Evolutionary conservation across 192 early-diverging fungal genomes (phyloP).

Genomic region (Coemansia sp.): DNA sequence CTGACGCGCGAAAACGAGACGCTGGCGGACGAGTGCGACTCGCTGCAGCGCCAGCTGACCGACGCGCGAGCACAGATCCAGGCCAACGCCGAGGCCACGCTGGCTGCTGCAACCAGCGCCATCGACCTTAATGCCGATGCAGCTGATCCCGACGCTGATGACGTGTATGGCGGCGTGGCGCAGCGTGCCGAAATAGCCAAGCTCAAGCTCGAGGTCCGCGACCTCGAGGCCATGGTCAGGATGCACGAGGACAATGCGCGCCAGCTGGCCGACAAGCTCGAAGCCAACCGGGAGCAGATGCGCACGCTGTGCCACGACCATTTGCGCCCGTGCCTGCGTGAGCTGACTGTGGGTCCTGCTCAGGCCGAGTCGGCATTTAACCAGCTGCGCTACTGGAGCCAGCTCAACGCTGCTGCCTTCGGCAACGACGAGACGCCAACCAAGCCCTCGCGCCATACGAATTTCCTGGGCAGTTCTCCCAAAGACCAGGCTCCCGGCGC

Average conservation of each 20-base stretch:
- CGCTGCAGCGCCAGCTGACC: slow-evolving; percentile 28
- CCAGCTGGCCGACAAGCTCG: slow-evolving; percentile 14
- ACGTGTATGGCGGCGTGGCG: slow-evolving; percentile 6
- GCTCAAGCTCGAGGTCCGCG: slow-evolving; percentile 25
- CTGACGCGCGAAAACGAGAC: slow-evolving; percentile 29
- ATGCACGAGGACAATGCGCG: slow-evolving; percentile 11
- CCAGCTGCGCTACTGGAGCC: slow-evolving; percentile 39
- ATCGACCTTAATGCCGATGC: background rate
- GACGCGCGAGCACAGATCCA: slow-evolving; percentile 15
- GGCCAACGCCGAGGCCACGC: slow-evolving; percentile 14
- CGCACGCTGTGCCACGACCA: slow-evolving; percentile 28
- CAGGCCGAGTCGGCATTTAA: slow-evolving; percentile 35
- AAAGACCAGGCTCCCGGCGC: too few relatives aligned
- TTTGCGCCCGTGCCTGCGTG: slow-evolving; percentile 34
- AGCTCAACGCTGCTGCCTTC: slow-evolving; percentile 35
- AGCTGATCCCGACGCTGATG: slow-evolving; percentile 7
- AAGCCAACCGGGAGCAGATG: slow-evolving; percentile 7
- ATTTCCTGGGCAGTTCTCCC: too few relatives aligned
- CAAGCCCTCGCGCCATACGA: background rate
- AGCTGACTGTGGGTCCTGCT: slow-evolving; percentile 30
- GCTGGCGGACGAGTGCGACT: slow-evolving; percentile 33
- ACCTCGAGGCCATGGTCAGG: slow-evolving; percentile 11
- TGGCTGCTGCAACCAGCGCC: slow-evolving; percentile 21
- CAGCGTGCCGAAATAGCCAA: slow-evolving; percentile 31
- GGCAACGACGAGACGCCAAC: slow-evolving; percentile 19